A percentile compares a stretch with the other conserved stretches of the same genome.
Conservation (phyloP, 2,329 filamentous ascomycete genomes). For the Truncatella angustata region DNA sequence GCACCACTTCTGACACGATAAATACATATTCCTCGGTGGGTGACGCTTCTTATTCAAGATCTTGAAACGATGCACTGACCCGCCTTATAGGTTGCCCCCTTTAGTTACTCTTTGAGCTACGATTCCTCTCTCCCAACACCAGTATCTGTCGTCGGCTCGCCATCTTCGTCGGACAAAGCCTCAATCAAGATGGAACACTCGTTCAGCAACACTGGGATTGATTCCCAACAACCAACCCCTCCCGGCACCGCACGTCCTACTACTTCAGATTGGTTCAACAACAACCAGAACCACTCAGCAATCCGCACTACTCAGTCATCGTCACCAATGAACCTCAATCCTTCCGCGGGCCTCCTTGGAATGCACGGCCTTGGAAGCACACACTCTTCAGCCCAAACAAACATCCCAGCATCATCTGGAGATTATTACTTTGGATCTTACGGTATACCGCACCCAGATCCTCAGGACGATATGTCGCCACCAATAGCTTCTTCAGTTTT, state of each 20-base stretch:
- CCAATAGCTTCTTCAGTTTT: slow-evolving; percentile 25
- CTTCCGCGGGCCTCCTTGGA: slow-evolving; percentile 36
- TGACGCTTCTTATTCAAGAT: slow-evolving; percentile 13
- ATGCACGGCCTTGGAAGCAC: slow-evolving; percentile 36
- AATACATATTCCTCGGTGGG: slow-evolving; percentile 26
- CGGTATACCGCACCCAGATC: slow-evolving; percentile 31
- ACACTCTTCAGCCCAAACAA: slow-evolving; percentile 23
- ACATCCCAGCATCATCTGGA: slow-evolving; percentile 32
- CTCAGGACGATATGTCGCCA: slow-evolving; percentile 25
- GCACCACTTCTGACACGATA: slow-evolving; percentile 23
- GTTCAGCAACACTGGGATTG: slow-evolving; percentile 37
- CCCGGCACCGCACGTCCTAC: slow-evolving; percentile 40
- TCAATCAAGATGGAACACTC: slow-evolving; percentile 36
- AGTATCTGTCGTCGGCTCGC: slow-evolving; percentile 47
- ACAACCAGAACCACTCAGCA: slow-evolving; percentile 36
- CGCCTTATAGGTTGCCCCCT: slow-evolving; percentile 33
- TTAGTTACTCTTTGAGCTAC: slow-evolving; percentile 36
- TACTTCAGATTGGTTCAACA: slow-evolving; percentile 37
- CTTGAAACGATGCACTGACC: too few relatives aligned
- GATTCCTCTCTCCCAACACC: slow-evolving; percentile 50
- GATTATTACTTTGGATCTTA: slow-evolving; percentile 33
- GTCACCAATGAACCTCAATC: slow-evolving; percentile 43
- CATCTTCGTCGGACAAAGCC: slow-evolving; percentile 42
- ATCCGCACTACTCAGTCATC: slow-evolving; percentile 40
- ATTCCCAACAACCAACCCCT: slow-evolving; percentile 45